Evolutionary conservation across 164 flowering plant genomes (phyloP), one percentile per base, ranked within the genome.

Genomic region (Sextonia rubra): DNA sequence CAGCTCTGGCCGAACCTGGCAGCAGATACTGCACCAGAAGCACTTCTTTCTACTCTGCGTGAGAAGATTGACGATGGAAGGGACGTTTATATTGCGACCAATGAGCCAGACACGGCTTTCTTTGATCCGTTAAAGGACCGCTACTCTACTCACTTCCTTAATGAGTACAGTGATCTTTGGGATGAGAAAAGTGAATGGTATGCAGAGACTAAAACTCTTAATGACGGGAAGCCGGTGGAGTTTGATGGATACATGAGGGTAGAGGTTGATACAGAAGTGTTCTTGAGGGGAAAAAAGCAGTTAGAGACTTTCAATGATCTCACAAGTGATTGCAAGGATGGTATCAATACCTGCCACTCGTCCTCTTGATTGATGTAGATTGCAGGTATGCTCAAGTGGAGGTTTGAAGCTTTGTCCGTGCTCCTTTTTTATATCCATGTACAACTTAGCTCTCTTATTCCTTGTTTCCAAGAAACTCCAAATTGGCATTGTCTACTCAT

Each of bases 161-260:
- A 94, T 30, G 97, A 92, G n/a, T 89, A 86, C 76, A 88, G 81
- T 75, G 90, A 89, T 67, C 92, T 94, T 48, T 94, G 98, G 98
- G 89, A 86, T 74, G 89, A 87, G 69, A 83, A 77, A 65, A 94
- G 97, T 65, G 97, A 91, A 66, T 94, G 98, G 98, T 90, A 86
- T 71, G 22, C 71, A 1, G 97, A 92, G 72, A 92, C 87, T 4
- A 86, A 61, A 30, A 85, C 84, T 75, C 93, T 94, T 15, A 89
- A 87, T 71, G 80, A 84, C 37, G 94, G 97, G 14, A 78, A 66
- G 73, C 83, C 92, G 15, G 95, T 94, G 49, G 97, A 89, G 48
- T 94, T 94, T 65, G 98, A 94, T 77, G 97, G 92, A 25, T 94
- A 90, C 83, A 94, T 94, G 98, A 89, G 89, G 73, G 83, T 79